phyloP scores from a whole-genome alignment of 805 yeast genomes.

The Alloascoidea hylecoeti region DNA sequence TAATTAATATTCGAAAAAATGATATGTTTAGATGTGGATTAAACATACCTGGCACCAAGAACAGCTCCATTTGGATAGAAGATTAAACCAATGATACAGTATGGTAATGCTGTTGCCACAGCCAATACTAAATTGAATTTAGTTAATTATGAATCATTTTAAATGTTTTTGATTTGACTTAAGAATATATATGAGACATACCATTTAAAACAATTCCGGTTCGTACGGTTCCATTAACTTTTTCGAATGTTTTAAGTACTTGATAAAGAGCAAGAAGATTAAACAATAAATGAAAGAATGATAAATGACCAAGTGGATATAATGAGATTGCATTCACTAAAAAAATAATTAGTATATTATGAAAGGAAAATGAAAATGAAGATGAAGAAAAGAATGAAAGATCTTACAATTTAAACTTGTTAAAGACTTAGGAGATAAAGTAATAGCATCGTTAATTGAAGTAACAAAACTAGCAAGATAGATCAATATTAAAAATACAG shows the following conservation, averaged over 20 bases:
- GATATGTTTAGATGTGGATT: neutral
- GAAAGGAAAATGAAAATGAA: neutral
- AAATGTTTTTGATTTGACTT: neutral
- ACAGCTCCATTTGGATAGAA: conserved; percentile 40
- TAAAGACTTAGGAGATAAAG: conserved; percentile 43
- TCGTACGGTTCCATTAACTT: conserved; percentile 67
- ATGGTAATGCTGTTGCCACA: conserved; percentile 51
- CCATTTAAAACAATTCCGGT: conserved; percentile 67
- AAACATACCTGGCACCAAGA: conserved; percentile 36
- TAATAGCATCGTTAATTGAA: conserved; percentile 23
- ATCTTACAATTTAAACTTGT: conserved; percentile 24
- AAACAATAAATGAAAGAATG: conserved; percentile 42
- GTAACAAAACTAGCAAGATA: conserved; percentile 20
- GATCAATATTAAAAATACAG: conserved; percentile 36
- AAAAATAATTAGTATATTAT: conserved; percentile 4
- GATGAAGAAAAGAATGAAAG: conserved; percentile 1
- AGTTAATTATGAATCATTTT: neutral
- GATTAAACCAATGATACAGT: conserved; percentile 24
- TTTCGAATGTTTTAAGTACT: conserved; percentile 54
- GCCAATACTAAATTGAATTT: conserved; percentile 31
- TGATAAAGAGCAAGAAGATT: conserved; percentile 44
- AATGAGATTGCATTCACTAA: conserved; percentile 41
- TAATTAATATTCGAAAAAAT: neutral
- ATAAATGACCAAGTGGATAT: conserved; percentile 60
- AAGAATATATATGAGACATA: conserved; percentile 4